phyloP scores from a whole-genome alignment of 805 yeast genomes.

The Suhomyces vadensis region DNA sequence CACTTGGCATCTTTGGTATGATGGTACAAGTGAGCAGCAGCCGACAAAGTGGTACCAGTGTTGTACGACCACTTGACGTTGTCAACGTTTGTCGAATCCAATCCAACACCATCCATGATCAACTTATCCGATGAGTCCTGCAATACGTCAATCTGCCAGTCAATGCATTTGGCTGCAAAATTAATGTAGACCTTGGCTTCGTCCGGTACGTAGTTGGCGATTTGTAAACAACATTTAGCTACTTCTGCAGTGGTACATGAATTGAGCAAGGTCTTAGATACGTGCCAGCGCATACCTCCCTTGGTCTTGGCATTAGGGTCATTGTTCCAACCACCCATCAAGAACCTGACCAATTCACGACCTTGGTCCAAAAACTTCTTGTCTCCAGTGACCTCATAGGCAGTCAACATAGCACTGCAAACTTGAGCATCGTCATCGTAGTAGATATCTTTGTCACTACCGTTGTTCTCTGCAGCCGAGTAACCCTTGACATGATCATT shows the following conservation, averaged over 20 bases:
- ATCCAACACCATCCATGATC: slow-evolving; percentile 61
- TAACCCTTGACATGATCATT: slow-evolving; percentile 54
- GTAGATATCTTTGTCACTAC: slow-evolving; percentile 63
- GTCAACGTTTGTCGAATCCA: slow-evolving; percentile 43
- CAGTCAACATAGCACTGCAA: slow-evolving; percentile 61
- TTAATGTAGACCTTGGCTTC: slow-evolving; percentile 49
- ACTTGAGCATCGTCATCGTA: slow-evolving; percentile 79
- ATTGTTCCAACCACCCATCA: slow-evolving; percentile 65
- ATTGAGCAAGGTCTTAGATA: slow-evolving; percentile 56
- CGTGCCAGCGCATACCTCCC: slow-evolving; percentile 73
- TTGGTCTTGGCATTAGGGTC: slow-evolving; percentile 41
- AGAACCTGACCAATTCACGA: slow-evolving; percentile 56
- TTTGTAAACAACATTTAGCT: slow-evolving; percentile 60
- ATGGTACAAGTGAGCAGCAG: slow-evolving; percentile 50
- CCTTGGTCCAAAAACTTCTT: slow-evolving; percentile 54
- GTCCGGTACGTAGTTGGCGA: slow-evolving; percentile 53
- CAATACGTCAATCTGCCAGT: slow-evolving; percentile 55
- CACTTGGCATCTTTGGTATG: slow-evolving; percentile 54
- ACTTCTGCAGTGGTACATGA: slow-evolving; percentile 69
- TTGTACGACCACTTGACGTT: slow-evolving; percentile 66
- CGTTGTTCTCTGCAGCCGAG: slow-evolving; percentile 62
- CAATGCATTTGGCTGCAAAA: slow-evolving; percentile 60
- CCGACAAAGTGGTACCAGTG: slow-evolving; percentile 63
- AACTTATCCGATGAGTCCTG: slow-evolving; percentile 56
- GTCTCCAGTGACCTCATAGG: slow-evolving; percentile 67